Evolutionary conservation across 495 filamentous ascomycete species (phyloP).

Genomic region (Patellaria atrata): DNA sequence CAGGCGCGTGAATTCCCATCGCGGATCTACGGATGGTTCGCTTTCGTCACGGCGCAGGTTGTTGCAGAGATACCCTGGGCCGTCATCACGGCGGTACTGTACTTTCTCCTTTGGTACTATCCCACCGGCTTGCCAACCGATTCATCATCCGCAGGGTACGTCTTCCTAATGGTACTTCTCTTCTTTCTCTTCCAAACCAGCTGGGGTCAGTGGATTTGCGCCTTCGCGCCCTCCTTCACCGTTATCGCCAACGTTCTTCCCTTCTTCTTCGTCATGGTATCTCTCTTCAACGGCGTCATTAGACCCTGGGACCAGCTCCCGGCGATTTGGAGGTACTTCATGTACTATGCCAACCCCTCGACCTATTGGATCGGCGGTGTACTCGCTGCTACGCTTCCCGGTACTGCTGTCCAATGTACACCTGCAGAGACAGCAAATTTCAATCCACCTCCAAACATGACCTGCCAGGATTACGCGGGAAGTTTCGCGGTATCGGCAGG

Average conservation of each 20-base stretch:
- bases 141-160: slow-evolving; percentile 54
- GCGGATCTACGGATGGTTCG: slow-evolving; percentile 70
- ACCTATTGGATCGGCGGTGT: slow-evolving; percentile 61
- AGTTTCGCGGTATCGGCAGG: slow-evolving; percentile 27
- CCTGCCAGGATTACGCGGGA: slow-evolving; percentile 43
- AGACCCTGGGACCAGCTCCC: slow-evolving; percentile 25
- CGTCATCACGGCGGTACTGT: slow-evolving; percentile 48
- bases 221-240: slow-evolving; percentile 66
- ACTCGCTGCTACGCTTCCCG: slow-evolving; percentile 44
- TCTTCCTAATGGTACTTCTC: slow-evolving; percentile 69
- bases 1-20: slow-evolving; percentile 61
- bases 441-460: slow-evolving; percentile 45
- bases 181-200: slow-evolving; percentile 67
- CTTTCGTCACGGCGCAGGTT: slow-evolving; percentile 64
- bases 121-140: slow-evolving; percentile 55
- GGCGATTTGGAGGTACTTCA: slow-evolving; percentile 31
- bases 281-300: slow-evolving; percentile 60
- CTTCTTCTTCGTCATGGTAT: slow-evolving; percentile 69
- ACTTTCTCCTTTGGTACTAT: slow-evolving; percentile 70
- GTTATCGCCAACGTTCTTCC: slow-evolving; percentile 65
- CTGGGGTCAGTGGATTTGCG: slow-evolving; percentile 78
- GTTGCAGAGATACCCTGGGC: slow-evolving; percentile 63
- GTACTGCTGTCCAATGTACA: slow-evolving; percentile 42
- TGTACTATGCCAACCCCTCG: slow-evolving; percentile 29
- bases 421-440: slow-evolving; percentile 49